Evolutionary conservation across 1,284 basidiomycete genomes (phyloP).

Genomic region (Ganoderma lucidum): DNA sequence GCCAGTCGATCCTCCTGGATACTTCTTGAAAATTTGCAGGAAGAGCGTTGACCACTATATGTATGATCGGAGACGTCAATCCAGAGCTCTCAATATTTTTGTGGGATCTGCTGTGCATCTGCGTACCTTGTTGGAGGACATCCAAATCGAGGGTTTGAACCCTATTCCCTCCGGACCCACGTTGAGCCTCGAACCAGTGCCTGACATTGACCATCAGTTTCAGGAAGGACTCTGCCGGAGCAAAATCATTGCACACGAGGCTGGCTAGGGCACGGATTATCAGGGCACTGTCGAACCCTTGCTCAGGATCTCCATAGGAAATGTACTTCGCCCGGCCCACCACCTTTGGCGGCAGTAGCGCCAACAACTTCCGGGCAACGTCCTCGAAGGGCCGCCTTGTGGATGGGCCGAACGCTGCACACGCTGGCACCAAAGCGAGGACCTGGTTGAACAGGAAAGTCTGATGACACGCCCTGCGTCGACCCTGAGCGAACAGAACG

Average conservation of each 20-base stretch:
- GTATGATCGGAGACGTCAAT: background rate
- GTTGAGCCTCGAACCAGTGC: background rate
- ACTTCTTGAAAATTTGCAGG: background rate
- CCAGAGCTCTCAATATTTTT: too few relatives aligned
- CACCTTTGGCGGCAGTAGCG: slow-evolving; percentile 2
- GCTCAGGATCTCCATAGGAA: background rate
- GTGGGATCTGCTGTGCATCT: background rate
- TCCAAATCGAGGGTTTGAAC: background rate
- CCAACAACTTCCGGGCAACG: background rate
- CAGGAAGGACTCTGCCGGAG: background rate
- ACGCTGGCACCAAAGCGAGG: background rate
- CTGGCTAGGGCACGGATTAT: background rate
- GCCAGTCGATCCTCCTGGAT: background rate
- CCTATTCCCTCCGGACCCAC: background rate
- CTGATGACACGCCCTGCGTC: slow-evolving; percentile 3
- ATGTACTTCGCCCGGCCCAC: background rate
- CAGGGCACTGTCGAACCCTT: background rate
- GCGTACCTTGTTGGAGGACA: background rate
- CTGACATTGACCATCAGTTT: slow-evolving; percentile 1
- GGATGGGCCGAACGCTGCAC: background rate
- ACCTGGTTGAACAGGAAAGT: slow-evolving; percentile 2
- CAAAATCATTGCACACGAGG: background rate
- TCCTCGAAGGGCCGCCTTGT: background rate
- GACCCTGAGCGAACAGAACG: slow-evolving; percentile 5
- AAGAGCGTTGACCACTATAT: background rate